Evolutionary conservation across 2,329 filamentous ascomycete genomes (phyloP), one percentile per base, ranked within the genome.

Genomic region (Neofusicoccum laricinum): DNA sequence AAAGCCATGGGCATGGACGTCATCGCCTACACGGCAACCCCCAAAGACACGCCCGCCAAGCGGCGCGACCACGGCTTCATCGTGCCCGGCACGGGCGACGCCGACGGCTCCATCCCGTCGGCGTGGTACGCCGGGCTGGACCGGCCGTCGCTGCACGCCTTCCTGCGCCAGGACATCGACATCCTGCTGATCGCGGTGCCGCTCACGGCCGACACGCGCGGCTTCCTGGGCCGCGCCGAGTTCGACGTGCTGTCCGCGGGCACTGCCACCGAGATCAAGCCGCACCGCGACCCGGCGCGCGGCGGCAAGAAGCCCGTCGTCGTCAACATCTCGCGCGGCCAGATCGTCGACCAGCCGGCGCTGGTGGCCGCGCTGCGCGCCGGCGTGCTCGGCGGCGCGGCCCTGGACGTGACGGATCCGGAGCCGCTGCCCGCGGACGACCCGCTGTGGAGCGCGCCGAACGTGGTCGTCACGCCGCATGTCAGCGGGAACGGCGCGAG

Each of bases 371-470:
- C 89, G 0, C 77, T 93, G 11, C 77, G 85, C 45, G 80, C 79
- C 0, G 82, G 82, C 0, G 80, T 82, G 1, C 71, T 91, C 34
- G 76, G 80, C 2, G 91, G 91, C 34, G 91, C 91, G 0, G 90
- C 90, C 1, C 76, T 94, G 45, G 91, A 93, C 72, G 91, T 94
- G 0, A 90, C 90, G 1, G 90, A 93, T 66, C 91, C 91, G 0
- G 91, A 94, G 74, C 91, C 91, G 0, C 73, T 94, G 67, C 90
- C 90, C 0, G 76, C 81, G 2, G 85, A 88, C 4, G 86, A 90
- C 71, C 83, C 85, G 67, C 77, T 94, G 58, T 94, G 90, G 90
- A 83, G 80, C 30, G 80, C 88, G 14, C 85, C 85, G 66, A 92
- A 93, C 73, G 80, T 89, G 15, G 84, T 89, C 59, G 84, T 94